phyloP scores from a whole-genome alignment of 345 rosid genomes.

The Schrenkiella parvula region DNA sequence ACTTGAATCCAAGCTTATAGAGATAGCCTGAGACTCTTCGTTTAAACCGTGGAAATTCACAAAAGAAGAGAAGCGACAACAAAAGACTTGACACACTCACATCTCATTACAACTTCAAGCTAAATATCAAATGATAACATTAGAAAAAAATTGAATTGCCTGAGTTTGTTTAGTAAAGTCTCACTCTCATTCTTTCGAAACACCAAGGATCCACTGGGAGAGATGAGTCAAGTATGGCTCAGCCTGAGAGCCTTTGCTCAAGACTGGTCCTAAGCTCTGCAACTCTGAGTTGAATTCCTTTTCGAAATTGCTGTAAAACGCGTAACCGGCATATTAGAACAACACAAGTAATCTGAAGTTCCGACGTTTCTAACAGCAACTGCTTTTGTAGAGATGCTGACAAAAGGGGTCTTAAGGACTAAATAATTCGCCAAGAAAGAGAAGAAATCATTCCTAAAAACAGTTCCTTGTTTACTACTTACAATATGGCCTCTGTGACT shows the following conservation, averaged over 20 bases:
- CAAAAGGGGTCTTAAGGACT: background rate
- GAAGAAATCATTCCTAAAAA: background rate
- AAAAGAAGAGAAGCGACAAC: background rate
- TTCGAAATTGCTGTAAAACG: constrained; percentile 67
- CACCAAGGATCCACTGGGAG: constrained; percentile 89
- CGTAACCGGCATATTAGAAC: constrained; percentile 1
- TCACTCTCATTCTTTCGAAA: constrained; percentile 42
- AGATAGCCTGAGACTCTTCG: background rate
- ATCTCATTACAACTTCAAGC: constrained; percentile 8
- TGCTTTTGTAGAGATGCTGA: constrained; percentile 6
- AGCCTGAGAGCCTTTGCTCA: constrained; percentile 79
- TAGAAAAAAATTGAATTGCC: background rate
- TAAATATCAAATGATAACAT: constrained; percentile 3
- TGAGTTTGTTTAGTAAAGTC: constrained; percentile 1
- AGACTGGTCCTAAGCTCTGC: constrained; percentile 74
- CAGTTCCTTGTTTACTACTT: constrained; percentile 37
- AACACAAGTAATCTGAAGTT: background rate
- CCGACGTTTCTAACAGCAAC: background rate
- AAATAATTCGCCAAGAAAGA: background rate
- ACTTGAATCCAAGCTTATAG: background rate
- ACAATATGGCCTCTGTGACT: constrained; percentile 78
- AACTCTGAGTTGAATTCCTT: constrained; percentile 80
- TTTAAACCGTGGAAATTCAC: constrained; percentile 19
- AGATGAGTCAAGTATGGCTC: constrained; percentile 97
- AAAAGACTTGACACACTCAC: constrained; percentile 6